phyloP scores from a whole-genome alignment of 2,329 filamentous ascomycete species.

The Akanthomyces uredinophilus region DNA sequence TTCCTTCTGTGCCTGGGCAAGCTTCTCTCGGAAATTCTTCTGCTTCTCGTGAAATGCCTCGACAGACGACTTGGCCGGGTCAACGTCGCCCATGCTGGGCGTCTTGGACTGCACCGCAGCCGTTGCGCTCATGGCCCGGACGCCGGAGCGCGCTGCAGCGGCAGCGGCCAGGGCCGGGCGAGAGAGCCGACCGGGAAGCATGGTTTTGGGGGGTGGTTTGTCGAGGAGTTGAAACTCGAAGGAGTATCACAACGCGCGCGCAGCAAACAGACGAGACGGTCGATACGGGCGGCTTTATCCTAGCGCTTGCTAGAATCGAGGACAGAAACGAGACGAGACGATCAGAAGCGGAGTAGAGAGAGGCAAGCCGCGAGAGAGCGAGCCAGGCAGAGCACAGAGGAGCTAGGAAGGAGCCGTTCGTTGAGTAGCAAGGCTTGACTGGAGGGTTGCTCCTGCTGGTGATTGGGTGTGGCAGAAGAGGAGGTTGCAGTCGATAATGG shows the following conservation, averaged over 20 bases:
- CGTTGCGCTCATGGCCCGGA: constrained; percentile 56
- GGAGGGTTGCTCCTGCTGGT: constrained; percentile 11
- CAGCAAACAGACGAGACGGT: constrained; percentile 4
- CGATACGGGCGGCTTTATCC: neutral
- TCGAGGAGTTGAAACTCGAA: constrained; percentile 2
- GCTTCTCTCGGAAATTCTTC: constrained; percentile 77
- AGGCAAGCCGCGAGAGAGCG: neutral
- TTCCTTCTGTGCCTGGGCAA: constrained; percentile 72
- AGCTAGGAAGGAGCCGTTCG: constrained; percentile 10
- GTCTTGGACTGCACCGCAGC: constrained; percentile 38
- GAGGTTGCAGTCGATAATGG: constrained; percentile 14
- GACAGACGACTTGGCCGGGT: constrained; percentile 59
- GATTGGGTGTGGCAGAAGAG: constrained; percentile 11
- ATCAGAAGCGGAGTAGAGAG: constrained; percentile 4
- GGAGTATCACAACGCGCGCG: neutral
- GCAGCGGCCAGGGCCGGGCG: constrained; percentile 36
- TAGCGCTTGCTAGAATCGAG: constrained; percentile 8
- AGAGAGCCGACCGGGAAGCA: constrained; percentile 48
- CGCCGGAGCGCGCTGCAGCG: constrained; percentile 40
- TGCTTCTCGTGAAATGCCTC: constrained; percentile 77
- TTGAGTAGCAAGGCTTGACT: neutral
- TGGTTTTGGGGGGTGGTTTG: constrained; percentile 29
- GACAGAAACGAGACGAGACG: neutral
- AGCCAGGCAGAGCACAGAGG: constrained; percentile 3
- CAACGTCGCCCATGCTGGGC: constrained; percentile 82